phyloP scores from a whole-genome alignment of 352 stramenopile species.

The Pythium vanterpoolii region DNA sequence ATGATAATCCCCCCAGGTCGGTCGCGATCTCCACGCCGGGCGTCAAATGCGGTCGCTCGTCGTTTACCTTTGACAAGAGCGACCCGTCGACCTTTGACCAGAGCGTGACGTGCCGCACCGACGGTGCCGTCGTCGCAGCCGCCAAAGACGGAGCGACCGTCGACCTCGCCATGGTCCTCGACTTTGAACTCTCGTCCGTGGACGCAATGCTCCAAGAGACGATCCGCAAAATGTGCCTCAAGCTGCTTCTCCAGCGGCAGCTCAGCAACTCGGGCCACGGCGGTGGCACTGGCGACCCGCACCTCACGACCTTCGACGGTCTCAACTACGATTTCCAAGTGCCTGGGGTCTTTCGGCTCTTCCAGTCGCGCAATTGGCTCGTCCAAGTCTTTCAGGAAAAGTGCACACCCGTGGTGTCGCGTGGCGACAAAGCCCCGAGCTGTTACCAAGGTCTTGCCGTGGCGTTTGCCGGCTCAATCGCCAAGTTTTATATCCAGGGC shows the following conservation, averaged over 20 bases:
- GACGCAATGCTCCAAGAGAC: constrained; percentile 7
- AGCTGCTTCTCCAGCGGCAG: constrained; percentile 13
- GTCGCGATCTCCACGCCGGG: constrained; percentile 18
- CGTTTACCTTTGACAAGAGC: constrained; percentile 12
- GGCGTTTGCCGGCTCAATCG: constrained; percentile 28
- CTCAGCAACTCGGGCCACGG: constrained; percentile 12
- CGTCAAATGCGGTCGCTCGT: constrained; percentile 16
- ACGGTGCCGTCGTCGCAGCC: constrained; percentile 5
- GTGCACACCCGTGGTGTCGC: constrained; percentile 17
- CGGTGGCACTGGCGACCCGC: constrained; percentile 27
- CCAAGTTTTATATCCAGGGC: constrained; percentile 27
- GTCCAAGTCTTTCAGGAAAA: constrained; percentile 37
- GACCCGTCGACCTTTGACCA: constrained; percentile 21
- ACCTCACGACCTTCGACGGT: constrained; percentile 32
- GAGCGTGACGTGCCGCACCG: constrained; percentile 18
- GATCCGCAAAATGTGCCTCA: constrained; percentile 12
- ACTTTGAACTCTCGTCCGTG: not conserved
- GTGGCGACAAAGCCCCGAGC: constrained; percentile 11
- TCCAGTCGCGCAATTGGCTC: constrained; percentile 26
- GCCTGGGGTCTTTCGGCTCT: constrained; percentile 28
- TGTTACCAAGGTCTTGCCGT: constrained; percentile 31
- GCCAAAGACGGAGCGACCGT: constrained; percentile 4
- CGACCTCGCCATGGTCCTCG: constrained; percentile 11
- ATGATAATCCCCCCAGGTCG: constrained; percentile 9
- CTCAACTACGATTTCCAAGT: constrained; percentile 32